phyloP scores from a whole-genome alignment of 768 basidiomycete species.

The Boletus reticuloceps region DNA sequence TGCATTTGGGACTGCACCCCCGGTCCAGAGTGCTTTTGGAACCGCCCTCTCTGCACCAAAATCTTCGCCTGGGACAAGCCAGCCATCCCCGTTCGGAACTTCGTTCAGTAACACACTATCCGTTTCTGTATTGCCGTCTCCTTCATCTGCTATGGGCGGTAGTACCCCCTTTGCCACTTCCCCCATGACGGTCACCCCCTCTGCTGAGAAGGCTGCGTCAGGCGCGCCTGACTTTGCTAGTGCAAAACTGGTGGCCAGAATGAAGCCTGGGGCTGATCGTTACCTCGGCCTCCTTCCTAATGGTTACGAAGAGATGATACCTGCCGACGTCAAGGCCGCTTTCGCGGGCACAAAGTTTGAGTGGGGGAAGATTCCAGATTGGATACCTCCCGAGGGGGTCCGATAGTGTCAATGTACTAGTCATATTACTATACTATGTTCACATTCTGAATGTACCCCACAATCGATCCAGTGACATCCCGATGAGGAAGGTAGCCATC shows the following conservation, averaged over 20 bases:
- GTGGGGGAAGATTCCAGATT: constrained; percentile 71
- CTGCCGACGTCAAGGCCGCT: constrained; percentile 47
- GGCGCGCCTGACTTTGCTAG: constrained; percentile 34
- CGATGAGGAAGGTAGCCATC: constrained; percentile 14
- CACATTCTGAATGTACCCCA: no score
- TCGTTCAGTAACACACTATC: constrained; percentile 19
- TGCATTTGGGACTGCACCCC: constrained; percentile 16
- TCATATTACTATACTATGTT: not conserved
- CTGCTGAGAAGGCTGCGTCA: constrained; percentile 17
- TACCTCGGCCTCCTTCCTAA: constrained; percentile 56
- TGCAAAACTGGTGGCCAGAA: constrained; percentile 32
- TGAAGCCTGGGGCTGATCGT: constrained; percentile 47
- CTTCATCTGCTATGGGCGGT: constrained; percentile 21
- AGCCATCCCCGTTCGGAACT: constrained; percentile 29
- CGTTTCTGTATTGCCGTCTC: constrained; percentile 11
- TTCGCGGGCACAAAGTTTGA: constrained; percentile 59
- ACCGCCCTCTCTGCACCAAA: constrained; percentile 5
- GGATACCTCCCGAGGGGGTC: constrained; percentile 64
- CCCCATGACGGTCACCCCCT: constrained; percentile 24
- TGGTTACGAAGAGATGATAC: constrained; percentile 58
- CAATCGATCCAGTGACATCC: not conserved
- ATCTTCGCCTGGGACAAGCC: constrained; percentile 17
- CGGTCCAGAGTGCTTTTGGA: constrained; percentile 22
- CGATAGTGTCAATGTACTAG: constrained; percentile 32
- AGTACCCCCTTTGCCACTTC: constrained; percentile 25